These are phyloP conservation scores for Gyromitra esculenta DNA, from an alignment of 2,329 filamentous ascomycete species.

Conservation along the genomic window DNA sequence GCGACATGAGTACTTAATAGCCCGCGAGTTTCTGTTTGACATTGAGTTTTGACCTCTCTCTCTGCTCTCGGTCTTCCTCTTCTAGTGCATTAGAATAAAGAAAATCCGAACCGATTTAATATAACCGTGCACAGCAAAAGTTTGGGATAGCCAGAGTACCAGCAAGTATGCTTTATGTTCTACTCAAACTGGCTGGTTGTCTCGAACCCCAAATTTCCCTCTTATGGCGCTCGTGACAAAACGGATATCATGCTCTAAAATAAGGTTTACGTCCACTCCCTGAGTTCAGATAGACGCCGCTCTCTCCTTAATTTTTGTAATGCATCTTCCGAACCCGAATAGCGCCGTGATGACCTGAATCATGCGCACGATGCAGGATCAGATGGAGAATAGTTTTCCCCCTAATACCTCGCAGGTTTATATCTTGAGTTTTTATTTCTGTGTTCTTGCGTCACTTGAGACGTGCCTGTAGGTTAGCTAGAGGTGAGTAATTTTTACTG, in stretches of 20 bases:
- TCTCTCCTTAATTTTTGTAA: background rate
- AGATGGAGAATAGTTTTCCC: background rate
- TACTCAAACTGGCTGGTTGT: background rate
- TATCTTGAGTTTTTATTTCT: slow-evolving; percentile 7
- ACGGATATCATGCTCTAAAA: slow-evolving; percentile 22
- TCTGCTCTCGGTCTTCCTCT: background rate
- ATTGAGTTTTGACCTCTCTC: slow-evolving; percentile 29
- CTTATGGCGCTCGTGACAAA: slow-evolving; percentile 7
- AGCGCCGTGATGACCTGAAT: slow-evolving; percentile 13
- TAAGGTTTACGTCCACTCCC: slow-evolving; percentile 28
- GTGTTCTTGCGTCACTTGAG: background rate
- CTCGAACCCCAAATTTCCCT: background rate
- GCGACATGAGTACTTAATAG: too few relatives aligned
- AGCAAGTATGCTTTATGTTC: background rate
- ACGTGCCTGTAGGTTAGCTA: background rate
- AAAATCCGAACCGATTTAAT: background rate
- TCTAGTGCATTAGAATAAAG: background rate
- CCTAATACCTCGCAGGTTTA: background rate
- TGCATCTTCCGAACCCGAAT: slow-evolving; percentile 1
- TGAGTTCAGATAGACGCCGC: slow-evolving; percentile 14
- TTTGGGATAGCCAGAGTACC: background rate
- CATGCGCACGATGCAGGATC: slow-evolving; percentile 22
- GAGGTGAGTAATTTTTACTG: background rate
- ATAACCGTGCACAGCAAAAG: slow-evolving; percentile 6
- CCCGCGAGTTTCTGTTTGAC: slow-evolving; percentile 7